These are phyloP conservation scores for Penicillium angulare DNA, from an alignment of 495 filamentous ascomycete species.

Conservation along the genomic window DNA sequence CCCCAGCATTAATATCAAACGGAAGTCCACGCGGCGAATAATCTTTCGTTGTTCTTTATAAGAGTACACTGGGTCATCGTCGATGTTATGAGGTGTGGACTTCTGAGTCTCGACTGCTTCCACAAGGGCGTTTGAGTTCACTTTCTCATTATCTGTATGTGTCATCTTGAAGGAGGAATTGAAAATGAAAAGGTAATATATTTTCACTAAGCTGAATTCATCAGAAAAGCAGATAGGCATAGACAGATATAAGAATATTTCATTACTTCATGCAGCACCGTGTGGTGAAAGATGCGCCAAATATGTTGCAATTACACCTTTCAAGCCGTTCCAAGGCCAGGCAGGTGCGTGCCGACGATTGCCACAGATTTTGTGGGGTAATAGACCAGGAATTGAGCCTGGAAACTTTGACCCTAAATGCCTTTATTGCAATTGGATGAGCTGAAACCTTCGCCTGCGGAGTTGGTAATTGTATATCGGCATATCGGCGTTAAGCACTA, in stretches of 20 bases:
- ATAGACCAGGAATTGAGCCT: neutral
- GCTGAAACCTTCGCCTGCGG: neutral
- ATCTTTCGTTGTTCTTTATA: slow-evolving; percentile 17
- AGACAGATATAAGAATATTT: neutral
- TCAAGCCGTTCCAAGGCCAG: neutral
- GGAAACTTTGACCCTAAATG: neutral
- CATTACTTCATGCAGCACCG: neutral
- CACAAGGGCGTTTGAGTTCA: neutral
- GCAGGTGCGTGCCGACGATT: neutral
- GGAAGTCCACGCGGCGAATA: slow-evolving; percentile 15
- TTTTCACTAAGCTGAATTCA: too few species aligned
- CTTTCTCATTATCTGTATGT: slow-evolving; percentile 1
- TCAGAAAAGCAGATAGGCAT: neutral
- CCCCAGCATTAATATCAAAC: slow-evolving; percentile 18
- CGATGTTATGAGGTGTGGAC: neutral
- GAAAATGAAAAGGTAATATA: neutral
- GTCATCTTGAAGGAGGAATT: neutral
- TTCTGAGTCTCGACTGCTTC: slow-evolving; percentile 7
- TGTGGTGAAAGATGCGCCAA: slow-evolving; percentile 6
- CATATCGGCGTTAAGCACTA: neutral
- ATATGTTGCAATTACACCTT: slow-evolving; percentile 8
- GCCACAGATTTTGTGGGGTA: neutral
- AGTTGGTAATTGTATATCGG: neutral
- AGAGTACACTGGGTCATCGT: slow-evolving; percentile 13
- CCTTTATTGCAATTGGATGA: neutral